phyloP scores from a whole-genome alignment of 1,284 basidiomycete genomes.

The Abortiporus biennis region DNA sequence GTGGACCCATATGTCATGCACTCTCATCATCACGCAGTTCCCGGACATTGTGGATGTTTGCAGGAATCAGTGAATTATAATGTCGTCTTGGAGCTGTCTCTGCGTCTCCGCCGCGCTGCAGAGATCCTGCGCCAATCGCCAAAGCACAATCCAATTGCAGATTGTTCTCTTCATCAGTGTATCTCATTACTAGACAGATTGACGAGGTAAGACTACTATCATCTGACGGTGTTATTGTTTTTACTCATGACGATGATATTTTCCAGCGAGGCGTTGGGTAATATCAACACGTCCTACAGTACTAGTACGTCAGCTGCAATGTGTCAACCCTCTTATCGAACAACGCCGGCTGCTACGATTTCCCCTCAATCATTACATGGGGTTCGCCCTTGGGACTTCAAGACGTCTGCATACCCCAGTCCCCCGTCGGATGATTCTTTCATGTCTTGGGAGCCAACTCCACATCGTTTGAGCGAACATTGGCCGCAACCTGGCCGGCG shows the following conservation, averaged over 20 bases:
- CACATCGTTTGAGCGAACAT: conserved; percentile 19
- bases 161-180: conserved; percentile 45
- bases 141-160: conserved; percentile 36
- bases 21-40: conserved; percentile 7
- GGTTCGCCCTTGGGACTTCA: conserved; percentile 26
- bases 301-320: too few relatives aligned
- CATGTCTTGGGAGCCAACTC: conserved; percentile 38
- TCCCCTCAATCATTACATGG: conserved; percentile 25
- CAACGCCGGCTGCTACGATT: conserved; percentile 6
- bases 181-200: conserved; percentile 52
- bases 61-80: conserved; percentile 46
- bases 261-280: conserved; percentile 31
- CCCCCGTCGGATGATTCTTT: conserved; percentile 35
- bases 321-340: background rate
- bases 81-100: conserved; percentile 53
- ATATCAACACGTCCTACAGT: conserved; percentile 23
- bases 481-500: conserved; percentile 9
- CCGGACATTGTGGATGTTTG: conserved; percentile 52
- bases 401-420: conserved; percentile 17
- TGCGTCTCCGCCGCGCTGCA: conserved; percentile 51
- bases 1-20: conserved; percentile 9
- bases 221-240: background rate
- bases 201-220: conserved; percentile 48
- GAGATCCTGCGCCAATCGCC: conserved; percentile 46
- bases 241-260: conserved; percentile 3